Conservation (phyloP, 345 rosid species). For the Eutrema japonicum region DNA sequence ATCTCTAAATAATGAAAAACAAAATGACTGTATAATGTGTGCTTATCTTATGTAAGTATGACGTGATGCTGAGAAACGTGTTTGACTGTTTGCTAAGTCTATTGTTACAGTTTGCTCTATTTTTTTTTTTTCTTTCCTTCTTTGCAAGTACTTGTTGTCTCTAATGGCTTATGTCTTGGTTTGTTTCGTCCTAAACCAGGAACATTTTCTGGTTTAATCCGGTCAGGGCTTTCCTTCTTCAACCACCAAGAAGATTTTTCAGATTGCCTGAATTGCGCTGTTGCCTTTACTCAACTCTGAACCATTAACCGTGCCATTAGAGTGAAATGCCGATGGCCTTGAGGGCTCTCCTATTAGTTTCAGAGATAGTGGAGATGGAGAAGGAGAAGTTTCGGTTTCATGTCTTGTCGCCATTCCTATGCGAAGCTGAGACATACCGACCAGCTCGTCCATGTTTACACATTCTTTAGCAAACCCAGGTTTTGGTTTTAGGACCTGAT, state of each 20-base stretch:
- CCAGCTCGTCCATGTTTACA: slow-evolving; percentile 72
- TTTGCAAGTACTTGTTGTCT: slow-evolving; percentile 8
- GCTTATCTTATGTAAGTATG: slow-evolving; percentile 26
- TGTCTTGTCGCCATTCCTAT: slow-evolving; percentile 53
- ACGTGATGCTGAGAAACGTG: slow-evolving; percentile 27
- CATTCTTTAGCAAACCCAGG: slow-evolving; percentile 73
- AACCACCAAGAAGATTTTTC: slow-evolving; percentile 32
- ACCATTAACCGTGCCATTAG: slow-evolving; percentile 58
- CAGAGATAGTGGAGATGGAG: slow-evolving; percentile 57
- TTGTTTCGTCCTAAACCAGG: slow-evolving; percentile 26
- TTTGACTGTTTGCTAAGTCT: slow-evolving; percentile 33
- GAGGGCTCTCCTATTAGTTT: slow-evolving; percentile 72
- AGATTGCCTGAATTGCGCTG: slow-evolving; percentile 71
- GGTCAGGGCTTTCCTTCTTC: slow-evolving; percentile 18
- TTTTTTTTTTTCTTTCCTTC: background rate
- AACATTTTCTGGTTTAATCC: slow-evolving; percentile 25
- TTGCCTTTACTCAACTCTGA: slow-evolving; percentile 62
- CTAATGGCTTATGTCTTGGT: slow-evolving; percentile 13
- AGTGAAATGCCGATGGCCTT: slow-evolving; percentile 82
- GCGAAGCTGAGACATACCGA: slow-evolving; percentile 81
- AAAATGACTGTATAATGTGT: slow-evolving; percentile 18
- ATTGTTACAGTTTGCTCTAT: slow-evolving; percentile 35
- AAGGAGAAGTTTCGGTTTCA: slow-evolving; percentile 46
- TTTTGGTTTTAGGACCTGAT: slow-evolving; percentile 78
- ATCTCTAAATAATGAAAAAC: background rate